phyloP scores from a whole-genome alignment of 495 filamentous ascomycete species.

The Hyaloscypha variabilis region DNA sequence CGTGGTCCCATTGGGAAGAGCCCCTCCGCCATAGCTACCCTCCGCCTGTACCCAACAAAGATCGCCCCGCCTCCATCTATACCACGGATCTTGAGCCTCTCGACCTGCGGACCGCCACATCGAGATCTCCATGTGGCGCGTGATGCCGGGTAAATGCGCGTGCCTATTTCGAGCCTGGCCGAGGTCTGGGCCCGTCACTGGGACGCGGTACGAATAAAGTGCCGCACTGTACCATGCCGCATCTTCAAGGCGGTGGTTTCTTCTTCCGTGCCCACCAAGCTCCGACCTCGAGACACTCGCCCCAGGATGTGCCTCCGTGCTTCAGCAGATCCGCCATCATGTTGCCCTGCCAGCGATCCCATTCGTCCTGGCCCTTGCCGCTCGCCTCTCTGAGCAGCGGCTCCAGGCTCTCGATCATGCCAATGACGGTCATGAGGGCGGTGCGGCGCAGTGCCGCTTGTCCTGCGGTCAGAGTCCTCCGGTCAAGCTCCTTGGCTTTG shows the following conservation, averaged over 20 bases:
- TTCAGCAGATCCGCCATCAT: constrained; percentile 85
- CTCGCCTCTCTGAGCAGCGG: constrained; percentile 80
- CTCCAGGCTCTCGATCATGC: constrained; percentile 87
- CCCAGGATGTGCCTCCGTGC: constrained; percentile 74
- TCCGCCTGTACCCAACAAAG: constrained; percentile 1
- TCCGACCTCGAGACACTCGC: constrained; percentile 90
- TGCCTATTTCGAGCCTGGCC: not conserved
- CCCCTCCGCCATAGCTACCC: not conserved
- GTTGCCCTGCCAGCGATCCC: constrained; percentile 86
- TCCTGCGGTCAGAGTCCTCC: constrained; percentile 62
- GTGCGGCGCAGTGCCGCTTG: constrained; percentile 78
- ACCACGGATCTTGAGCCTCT: not conserved
- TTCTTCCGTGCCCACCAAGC: constrained; percentile 90
- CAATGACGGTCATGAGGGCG: constrained; percentile 77
- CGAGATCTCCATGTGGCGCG: constrained; percentile 2
- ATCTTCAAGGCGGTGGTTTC: constrained; percentile 21
- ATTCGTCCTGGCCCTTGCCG: constrained; percentile 86
- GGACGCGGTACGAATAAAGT: too few species aligned
- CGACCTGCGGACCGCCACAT: not conserved
- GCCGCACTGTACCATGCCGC: too few species aligned
- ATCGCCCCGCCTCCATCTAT: not conserved
- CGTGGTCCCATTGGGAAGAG: not conserved
- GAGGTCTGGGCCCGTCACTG: not conserved
- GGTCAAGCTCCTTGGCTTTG: constrained; percentile 33
- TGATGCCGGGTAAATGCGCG: constrained; percentile 6